phyloP scores from a whole-genome alignment of 805 yeast genomes.

The Cyberlindnera galapagoensis region DNA sequence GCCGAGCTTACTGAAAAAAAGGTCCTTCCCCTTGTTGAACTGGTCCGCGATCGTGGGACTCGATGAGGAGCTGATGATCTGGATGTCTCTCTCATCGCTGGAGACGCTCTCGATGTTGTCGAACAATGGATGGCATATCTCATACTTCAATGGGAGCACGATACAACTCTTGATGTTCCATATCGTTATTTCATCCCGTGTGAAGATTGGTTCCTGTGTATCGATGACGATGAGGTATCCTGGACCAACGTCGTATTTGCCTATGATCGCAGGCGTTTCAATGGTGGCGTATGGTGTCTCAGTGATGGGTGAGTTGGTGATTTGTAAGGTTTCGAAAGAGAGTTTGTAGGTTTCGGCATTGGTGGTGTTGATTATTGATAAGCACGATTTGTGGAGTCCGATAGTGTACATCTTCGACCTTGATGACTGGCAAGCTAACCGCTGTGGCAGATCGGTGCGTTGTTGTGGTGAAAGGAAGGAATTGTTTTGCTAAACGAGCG shows the following conservation, averaged over 20 bases:
- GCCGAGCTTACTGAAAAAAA: slow-evolving; percentile 22
- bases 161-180: slow-evolving; percentile 15
- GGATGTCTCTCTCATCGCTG: slow-evolving; percentile 1
- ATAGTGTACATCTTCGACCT: no score
- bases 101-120: slow-evolving; percentile 1
- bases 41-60: slow-evolving; percentile 5
- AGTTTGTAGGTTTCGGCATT: slow-evolving; percentile 6
- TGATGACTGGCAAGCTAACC: no score
- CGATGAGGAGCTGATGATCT: no score
- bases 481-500: no score
- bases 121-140: no score
- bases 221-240: slow-evolving; percentile 19
- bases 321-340: background rate
- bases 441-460: no score
- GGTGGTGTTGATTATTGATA: no score
- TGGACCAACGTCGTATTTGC: slow-evolving; percentile 20
- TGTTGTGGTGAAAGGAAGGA: background rate
- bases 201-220: slow-evolving; percentile 13
- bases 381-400: slow-evolving; percentile 9
- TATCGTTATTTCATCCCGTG: slow-evolving; percentile 10
- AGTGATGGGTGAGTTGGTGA: background rate
- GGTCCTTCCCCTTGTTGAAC: slow-evolving; percentile 13
- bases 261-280: slow-evolving; percentile 14
- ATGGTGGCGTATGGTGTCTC: slow-evolving; percentile 5
- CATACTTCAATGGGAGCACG: slow-evolving; percentile 20